Base-by-base conservation (phyloP, 2,329 filamentous ascomycete species). In the Furcasterigmium furcatum region DNA sequence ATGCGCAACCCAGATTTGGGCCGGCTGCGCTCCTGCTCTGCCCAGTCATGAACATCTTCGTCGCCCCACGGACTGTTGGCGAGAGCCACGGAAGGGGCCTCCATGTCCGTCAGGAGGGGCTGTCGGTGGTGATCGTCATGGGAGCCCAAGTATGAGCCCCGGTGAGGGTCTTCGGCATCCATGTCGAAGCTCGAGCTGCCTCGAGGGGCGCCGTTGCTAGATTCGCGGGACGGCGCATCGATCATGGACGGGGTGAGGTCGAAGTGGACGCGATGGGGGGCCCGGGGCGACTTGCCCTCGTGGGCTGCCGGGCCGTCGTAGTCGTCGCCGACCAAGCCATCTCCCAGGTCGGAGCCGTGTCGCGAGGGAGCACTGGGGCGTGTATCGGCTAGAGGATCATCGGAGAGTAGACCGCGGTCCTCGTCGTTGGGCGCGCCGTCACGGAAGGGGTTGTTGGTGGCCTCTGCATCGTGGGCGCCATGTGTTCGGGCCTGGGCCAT, bases 1-100 rank as follows among this genome's bases (percentile, higher is more conserved):
- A 87, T 89, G 51, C 80, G 77, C 69, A 97, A 77, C 5, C 87
- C 87, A 47, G 89, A 95, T 69, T 92, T 92, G 39, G 92, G 91
- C 46, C 91, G 78, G 34, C 60, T 59, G 46, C 75, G 72, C 61
- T 84, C 79, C 27, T 72, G 68, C 55, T 77, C 74, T 5, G 74
- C 76, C 66, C 73, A 75, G 35, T 70, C 60, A 43, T 72, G 63
- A 21, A 72, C 65, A 53, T 74, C 71, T 36, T 68, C 64, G 38
- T 59, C 62, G 24, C 62, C 61, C 57, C 65, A 64, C 6, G 64
- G 50, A 64, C 72, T 54, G 67, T 85, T 70, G 75, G 77, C 88
- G 40, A 95, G 69, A 10, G 88, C 59, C 14, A 80, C 84, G 50
- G 86, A 87, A 1, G 91, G 91, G 1, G 88, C 88, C 65, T 94